These are phyloP conservation scores for Euclidium syriacum DNA, from an alignment of 345 rosid genomes.

Conservation along the genomic window DNA sequence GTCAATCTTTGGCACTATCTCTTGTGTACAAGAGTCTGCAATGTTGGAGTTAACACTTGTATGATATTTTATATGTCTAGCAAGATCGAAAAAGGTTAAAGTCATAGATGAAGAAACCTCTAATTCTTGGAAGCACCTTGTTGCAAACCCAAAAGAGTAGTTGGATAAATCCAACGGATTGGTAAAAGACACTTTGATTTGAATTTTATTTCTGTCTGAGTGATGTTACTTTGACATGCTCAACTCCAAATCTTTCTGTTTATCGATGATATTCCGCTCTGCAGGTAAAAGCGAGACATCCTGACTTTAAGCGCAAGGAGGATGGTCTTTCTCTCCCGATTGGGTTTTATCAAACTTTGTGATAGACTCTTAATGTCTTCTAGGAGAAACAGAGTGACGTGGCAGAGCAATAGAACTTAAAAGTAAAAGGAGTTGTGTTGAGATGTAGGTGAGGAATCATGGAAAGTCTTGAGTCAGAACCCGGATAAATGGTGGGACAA, in stretches of 20 bases:
- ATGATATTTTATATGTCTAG: background rate
- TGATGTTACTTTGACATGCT: too few relatives aligned
- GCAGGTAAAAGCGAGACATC: constrained; percentile 45
- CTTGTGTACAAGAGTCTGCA: too few relatives aligned
- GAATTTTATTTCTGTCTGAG: too few relatives aligned
- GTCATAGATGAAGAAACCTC: background rate
- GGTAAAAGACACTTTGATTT: constrained; percentile 31
- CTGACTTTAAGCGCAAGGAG: constrained; percentile 60
- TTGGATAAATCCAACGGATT: constrained; percentile 45
- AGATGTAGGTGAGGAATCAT: constrained; percentile 43
- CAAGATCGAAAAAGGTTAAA: background rate
- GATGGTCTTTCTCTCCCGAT: constrained; percentile 29
- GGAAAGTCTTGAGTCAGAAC: constrained; percentile 68
- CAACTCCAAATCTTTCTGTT: too few relatives aligned
- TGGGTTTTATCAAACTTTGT: too few relatives aligned
- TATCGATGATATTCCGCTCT: background rate
- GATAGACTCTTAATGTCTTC: too few relatives aligned
- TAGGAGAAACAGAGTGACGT: too few relatives aligned
- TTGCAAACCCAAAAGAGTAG: constrained; percentile 52
- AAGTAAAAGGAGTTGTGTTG: too few relatives aligned
- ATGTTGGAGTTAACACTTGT: too few relatives aligned
- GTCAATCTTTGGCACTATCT: too few relatives aligned
- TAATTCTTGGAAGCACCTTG: constrained; percentile 41
- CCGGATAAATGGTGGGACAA: too few relatives aligned
- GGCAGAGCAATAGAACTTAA: too few relatives aligned